Conservation (phyloP, 2,329 filamentous ascomycete genomes). For the Exophiala xenobiotica region DNA sequence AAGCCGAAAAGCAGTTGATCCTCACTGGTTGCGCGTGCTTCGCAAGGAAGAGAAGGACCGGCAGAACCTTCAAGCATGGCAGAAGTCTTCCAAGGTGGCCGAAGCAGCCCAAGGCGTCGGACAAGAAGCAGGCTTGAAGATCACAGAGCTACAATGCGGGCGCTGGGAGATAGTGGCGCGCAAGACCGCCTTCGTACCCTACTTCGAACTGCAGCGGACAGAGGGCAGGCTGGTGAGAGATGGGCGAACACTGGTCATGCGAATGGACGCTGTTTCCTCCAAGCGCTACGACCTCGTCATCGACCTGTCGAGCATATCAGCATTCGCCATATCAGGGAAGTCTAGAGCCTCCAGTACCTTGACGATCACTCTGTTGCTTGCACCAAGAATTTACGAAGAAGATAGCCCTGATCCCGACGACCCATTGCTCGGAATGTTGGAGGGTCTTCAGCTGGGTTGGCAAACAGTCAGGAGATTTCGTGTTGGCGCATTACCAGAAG, state of each 20-base stretch:
- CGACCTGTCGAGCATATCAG: constrained; percentile 2
- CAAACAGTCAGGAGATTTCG: constrained; percentile 32
- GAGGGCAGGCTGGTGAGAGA: constrained; percentile 1
- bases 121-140: constrained; percentile 38
- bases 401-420: not conserved
- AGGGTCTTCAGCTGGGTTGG: not conserved
- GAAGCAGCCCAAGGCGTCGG: constrained; percentile 34
- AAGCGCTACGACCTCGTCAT: constrained; percentile 6
- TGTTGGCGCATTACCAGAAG: constrained; percentile 6
- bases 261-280: not conserved
- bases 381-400: constrained; percentile 9
- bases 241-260: constrained; percentile 12
- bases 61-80: constrained; percentile 2
- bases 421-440: not conserved
- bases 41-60: constrained; percentile 13
- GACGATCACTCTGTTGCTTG: not conserved
- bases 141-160: constrained; percentile 44
- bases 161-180: constrained; percentile 46
- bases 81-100: constrained; percentile 2
- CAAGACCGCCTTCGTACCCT: constrained; percentile 51
- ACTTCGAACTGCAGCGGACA: constrained; percentile 46
- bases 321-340: constrained; percentile 1
- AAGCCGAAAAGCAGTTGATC: not conserved
- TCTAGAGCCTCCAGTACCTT: not conserved
- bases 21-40: constrained; percentile 33